Percentiles rank a stretch among this genome's conserved stretches.
Conservation (phyloP, 2,329 filamentous ascomycete species). For the Ophiocordyceps camponoti-floridani region DNA sequence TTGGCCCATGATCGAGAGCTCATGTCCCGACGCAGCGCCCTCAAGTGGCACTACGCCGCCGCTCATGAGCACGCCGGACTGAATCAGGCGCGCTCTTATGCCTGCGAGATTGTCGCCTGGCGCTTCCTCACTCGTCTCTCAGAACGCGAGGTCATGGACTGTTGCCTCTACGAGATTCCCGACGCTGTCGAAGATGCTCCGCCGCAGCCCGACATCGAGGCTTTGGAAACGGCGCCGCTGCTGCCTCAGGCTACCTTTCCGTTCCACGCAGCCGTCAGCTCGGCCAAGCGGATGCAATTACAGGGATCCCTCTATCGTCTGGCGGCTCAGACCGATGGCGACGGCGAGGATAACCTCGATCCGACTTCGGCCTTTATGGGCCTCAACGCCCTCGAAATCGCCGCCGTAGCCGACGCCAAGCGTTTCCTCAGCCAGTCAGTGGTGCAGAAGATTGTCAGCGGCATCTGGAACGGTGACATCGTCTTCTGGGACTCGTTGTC, state of each 20-base stretch:
- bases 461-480: slow-evolving; percentile 75
- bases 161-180: slow-evolving; percentile 56
- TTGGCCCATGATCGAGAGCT: neutral
- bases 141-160: slow-evolving; percentile 57
- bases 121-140: slow-evolving; percentile 54
- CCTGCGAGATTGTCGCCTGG: slow-evolving; percentile 70
- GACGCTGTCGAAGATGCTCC: slow-evolving; percentile 11
- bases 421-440: slow-evolving; percentile 66
- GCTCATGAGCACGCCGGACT: slow-evolving; percentile 46
- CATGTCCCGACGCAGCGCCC: slow-evolving; percentile 31
- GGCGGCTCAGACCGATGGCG: slow-evolving; percentile 16
- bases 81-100: slow-evolving; percentile 49
- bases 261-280: slow-evolving; percentile 17
- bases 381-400: slow-evolving; percentile 76
- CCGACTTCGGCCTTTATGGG: slow-evolving; percentile 57
- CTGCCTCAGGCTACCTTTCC: slow-evolving; percentile 17
- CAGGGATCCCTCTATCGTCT: slow-evolving; percentile 37
- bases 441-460: slow-evolving; percentile 68
- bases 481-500: slow-evolving; percentile 74
- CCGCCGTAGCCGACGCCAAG: slow-evolving; percentile 64
- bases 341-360: slow-evolving; percentile 31
- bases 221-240: slow-evolving; percentile 28
- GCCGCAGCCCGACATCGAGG: slow-evolving; percentile 18
- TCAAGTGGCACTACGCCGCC: slow-evolving; percentile 57
- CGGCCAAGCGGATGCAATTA: slow-evolving; percentile 26